A percentile compares a stretch with the other conserved stretches of the same genome.
Evolutionary conservation across 805 yeast genomes (phyloP).

Genomic region (Myxozyma neglecta): DNA sequence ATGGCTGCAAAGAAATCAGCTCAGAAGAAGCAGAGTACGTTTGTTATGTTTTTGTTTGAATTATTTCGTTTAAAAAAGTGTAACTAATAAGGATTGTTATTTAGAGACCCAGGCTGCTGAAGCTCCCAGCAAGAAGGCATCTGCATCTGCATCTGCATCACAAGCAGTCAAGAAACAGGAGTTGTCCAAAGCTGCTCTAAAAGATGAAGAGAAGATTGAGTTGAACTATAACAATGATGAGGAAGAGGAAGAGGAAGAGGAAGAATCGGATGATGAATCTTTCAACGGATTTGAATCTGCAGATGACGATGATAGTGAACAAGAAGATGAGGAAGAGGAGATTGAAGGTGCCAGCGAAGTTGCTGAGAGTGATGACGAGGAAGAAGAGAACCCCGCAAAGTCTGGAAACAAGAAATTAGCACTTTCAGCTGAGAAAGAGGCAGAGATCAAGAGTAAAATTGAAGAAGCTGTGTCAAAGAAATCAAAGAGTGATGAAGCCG

Average conservation of each 20-base stretch:
- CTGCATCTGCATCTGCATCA: background rate
- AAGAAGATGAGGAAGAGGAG: constrained; percentile 32
- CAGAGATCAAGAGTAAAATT: constrained; percentile 21
- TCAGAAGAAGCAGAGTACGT: constrained; percentile 8
- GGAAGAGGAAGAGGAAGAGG: constrained; percentile 6
- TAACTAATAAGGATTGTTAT: background rate
- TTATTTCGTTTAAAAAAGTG: background rate
- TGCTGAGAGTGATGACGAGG: constrained; percentile 27
- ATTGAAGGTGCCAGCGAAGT: constrained; percentile 27
- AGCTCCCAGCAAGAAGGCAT: background rate
- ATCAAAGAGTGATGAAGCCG: constrained; percentile 26
- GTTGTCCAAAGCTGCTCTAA: background rate
- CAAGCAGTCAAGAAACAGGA: background rate
- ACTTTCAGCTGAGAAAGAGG: constrained; percentile 21
- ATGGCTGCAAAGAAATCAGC: constrained; percentile 14
- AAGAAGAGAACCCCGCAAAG: constrained; percentile 18
- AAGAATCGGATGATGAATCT: constrained; percentile 13
- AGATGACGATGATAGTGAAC: constrained; percentile 37
- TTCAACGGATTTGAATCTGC: constrained; percentile 17
- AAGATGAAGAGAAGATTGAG: background rate
- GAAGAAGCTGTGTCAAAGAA: constrained; percentile 23
- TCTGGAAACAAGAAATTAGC: constrained; percentile 13
- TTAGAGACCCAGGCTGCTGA: background rate
- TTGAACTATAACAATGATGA: background rate
- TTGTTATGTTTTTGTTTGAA: background rate